These are phyloP conservation scores for Daldinia sp. DNA, from an alignment of 2,329 filamentous ascomycete species.

Conservation along the genomic window DNA sequence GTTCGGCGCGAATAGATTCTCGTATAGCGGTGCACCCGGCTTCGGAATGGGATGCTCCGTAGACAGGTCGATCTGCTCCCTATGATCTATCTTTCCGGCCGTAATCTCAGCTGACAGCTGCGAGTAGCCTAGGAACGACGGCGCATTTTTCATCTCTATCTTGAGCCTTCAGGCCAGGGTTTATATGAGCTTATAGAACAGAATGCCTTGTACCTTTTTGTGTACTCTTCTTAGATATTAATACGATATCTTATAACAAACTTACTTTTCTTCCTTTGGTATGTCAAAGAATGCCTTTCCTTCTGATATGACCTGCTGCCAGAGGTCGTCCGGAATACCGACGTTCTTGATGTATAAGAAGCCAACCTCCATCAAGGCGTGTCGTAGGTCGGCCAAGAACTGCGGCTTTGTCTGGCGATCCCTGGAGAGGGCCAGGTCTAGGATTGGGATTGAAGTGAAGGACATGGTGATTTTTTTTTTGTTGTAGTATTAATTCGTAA, in stretches of 20 bases:
- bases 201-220: not conserved
- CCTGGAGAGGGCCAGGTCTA: conserved; percentile 77
- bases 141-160: conserved; percentile 80
- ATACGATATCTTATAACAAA: not conserved
- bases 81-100: conserved; percentile 79
- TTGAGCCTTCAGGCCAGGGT: conserved; percentile 60
- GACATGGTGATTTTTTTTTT: no score
- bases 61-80: conserved; percentile 88
- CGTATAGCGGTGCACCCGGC: conserved; percentile 73
- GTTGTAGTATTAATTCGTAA: no score
- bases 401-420: conserved; percentile 74
- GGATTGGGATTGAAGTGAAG: conserved; percentile 81
- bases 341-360: conserved; percentile 89
- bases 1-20: conserved; percentile 80
- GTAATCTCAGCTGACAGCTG: conserved; percentile 77
- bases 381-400: conserved; percentile 77
- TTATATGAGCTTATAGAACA: conserved; percentile 8
- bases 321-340: conserved; percentile 74
- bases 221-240: not conserved
- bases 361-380: conserved; percentile 86
- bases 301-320: conserved; percentile 73
- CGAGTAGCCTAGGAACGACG: conserved; percentile 78
- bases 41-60: conserved; percentile 78
- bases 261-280: conserved; percentile 78
- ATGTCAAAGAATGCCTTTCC: conserved; percentile 83